Conservation (phyloP, 2,329 filamentous ascomycete genomes). For the Claviceps sp. region DNA sequence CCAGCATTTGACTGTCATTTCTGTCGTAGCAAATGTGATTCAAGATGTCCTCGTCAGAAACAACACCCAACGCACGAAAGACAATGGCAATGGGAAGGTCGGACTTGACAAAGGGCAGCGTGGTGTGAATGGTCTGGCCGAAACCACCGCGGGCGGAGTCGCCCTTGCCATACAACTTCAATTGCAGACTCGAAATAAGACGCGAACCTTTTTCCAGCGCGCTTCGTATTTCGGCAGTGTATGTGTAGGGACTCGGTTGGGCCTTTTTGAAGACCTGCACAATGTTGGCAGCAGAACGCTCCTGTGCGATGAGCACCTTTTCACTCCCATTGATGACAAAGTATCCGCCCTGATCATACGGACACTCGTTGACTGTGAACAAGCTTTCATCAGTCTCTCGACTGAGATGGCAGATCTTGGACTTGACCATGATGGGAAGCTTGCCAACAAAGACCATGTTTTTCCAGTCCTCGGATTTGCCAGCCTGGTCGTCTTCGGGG, state of each 20-base stretch:
- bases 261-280: slow-evolving; percentile 99
- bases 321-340: slow-evolving; percentile 99
- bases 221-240: slow-evolving; percentile 90
- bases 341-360: slow-evolving; percentile 95
- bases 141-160: slow-evolving; percentile 64
- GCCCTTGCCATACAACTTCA: slow-evolving; percentile 82
- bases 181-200: slow-evolving; percentile 80
- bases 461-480: slow-evolving; percentile 42
- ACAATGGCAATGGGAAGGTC: slow-evolving; percentile 92
- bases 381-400: slow-evolving; percentile 73
- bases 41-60: slow-evolving; percentile 94
- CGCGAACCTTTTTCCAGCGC: slow-evolving; percentile 92
- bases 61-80: slow-evolving; percentile 87
- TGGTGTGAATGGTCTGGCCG: slow-evolving; percentile 79
- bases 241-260: slow-evolving; percentile 78
- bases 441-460: slow-evolving; percentile 85
- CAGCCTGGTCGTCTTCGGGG: slow-evolving; percentile 35
- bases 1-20: slow-evolving; percentile 90
- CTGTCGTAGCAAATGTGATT: slow-evolving; percentile 96
- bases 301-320: slow-evolving; percentile 95
- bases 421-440: slow-evolving; percentile 96
- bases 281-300: slow-evolving; percentile 94
- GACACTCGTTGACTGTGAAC: slow-evolving; percentile 89
- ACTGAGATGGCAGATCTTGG: slow-evolving; percentile 82
- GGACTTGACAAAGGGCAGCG: slow-evolving; percentile 83